These are phyloP conservation scores for Trypanosomatidae sp. DNA, from an alignment of 208 protist genomes.

Conservation along the genomic window DNA sequence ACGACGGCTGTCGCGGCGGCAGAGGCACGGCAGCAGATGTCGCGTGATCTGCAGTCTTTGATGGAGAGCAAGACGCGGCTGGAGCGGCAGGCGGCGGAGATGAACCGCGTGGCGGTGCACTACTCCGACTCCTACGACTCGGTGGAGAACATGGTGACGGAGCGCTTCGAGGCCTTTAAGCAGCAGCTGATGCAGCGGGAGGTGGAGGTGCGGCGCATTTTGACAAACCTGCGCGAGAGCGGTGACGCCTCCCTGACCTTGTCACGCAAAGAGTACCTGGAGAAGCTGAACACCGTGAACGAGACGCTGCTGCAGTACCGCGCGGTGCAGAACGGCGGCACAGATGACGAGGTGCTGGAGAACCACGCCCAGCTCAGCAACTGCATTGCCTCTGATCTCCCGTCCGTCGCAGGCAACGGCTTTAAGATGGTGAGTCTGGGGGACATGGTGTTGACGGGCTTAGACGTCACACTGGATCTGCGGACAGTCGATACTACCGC, in stretches of 20 bases:
- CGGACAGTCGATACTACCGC: constrained; percentile 18
- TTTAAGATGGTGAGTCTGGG: constrained; percentile 54
- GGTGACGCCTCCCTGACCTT: constrained; percentile 68
- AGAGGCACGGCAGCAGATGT: constrained; percentile 61
- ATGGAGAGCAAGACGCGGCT: too few relatives aligned
- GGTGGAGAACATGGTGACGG: constrained; percentile 65
- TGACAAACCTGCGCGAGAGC: constrained; percentile 55
- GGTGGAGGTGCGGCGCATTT: constrained; percentile 50
- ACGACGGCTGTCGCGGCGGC: constrained; percentile 43
- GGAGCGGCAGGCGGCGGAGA: constrained; percentile 66
- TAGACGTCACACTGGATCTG: constrained; percentile 68
- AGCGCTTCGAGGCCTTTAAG: constrained; percentile 67
- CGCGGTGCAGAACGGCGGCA: constrained; percentile 46
- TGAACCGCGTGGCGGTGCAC: constrained; percentile 54
- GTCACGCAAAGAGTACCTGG: too few relatives aligned
- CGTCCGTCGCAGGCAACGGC: constrained; percentile 47
- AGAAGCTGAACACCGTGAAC: constrained; percentile 62
- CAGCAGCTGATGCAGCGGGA: constrained; percentile 77
- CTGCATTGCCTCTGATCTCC: constrained; percentile 39
- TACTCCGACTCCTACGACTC: constrained; percentile 74
- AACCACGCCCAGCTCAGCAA: constrained; percentile 34
- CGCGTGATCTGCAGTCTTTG: too few relatives aligned
- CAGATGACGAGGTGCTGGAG: constrained; percentile 77
- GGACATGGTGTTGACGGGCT: constrained; percentile 43
- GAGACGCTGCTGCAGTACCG: constrained; percentile 49